phyloP scores from a whole-genome alignment of 2,329 filamentous ascomycete genomes.

The Didymella pinodella region DNA sequence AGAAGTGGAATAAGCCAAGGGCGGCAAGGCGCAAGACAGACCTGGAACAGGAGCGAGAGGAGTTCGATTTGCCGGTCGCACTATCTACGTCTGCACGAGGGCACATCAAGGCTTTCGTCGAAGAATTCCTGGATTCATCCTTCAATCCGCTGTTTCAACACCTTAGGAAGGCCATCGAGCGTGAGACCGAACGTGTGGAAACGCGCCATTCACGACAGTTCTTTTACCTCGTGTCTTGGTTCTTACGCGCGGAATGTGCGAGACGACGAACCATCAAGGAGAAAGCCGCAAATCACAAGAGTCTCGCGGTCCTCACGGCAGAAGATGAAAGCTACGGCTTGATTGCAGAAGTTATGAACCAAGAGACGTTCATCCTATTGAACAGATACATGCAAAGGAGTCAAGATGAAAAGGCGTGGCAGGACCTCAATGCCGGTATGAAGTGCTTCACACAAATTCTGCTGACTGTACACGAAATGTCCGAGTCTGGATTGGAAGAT shows the following conservation, averaged over 20 bases:
- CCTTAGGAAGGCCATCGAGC: slow-evolving; percentile 86
- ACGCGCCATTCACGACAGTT: slow-evolving; percentile 82
- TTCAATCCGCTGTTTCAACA: slow-evolving; percentile 90
- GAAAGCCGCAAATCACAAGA: slow-evolving; percentile 60
- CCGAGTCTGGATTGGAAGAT: slow-evolving; percentile 82
- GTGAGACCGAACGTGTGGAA: slow-evolving; percentile 83
- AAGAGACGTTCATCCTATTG: slow-evolving; percentile 91
- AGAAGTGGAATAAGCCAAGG: slow-evolving; percentile 86
- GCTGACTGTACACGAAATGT: slow-evolving; percentile 92
- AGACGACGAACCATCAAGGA: slow-evolving; percentile 67
- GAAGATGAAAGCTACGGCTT: slow-evolving; percentile 81
- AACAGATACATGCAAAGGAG: slow-evolving; percentile 82
- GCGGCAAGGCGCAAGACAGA: slow-evolving; percentile 54
- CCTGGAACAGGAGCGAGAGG: slow-evolving; percentile 55
- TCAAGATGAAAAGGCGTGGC: slow-evolving; percentile 85
- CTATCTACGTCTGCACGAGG: slow-evolving; percentile 77
- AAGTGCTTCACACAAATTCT: slow-evolving; percentile 94
- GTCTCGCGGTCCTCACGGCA: slow-evolving; percentile 49
- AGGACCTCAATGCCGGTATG: slow-evolving; percentile 85
- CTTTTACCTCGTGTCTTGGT: slow-evolving; percentile 94
- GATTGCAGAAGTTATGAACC: slow-evolving; percentile 87
- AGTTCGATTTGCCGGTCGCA: slow-evolving; percentile 76
- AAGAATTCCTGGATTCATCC: slow-evolving; percentile 91
- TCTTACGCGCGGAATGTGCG: slow-evolving; percentile 82
- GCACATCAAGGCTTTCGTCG: slow-evolving; percentile 81